Evolutionary conservation across 1,139 yeast genomes (phyloP).

Genomic region (Casaregolazyma suthepensis): DNA sequence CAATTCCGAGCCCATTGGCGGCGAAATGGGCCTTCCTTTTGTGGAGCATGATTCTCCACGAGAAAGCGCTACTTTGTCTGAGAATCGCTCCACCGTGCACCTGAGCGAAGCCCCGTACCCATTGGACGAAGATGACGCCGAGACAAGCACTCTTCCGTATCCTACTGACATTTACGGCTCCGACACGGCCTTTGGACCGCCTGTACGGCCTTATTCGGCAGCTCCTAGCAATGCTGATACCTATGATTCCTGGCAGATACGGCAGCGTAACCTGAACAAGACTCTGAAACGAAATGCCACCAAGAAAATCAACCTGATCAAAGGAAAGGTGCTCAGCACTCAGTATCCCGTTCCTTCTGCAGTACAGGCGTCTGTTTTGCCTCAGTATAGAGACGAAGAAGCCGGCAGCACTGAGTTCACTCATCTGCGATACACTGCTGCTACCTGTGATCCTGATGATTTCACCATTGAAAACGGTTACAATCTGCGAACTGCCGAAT

Average conservation of each 20-base stretch:
- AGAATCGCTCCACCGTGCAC: background rate
- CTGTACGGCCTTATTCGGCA: slow-evolving; percentile 18
- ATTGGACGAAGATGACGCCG: slow-evolving; percentile 12
- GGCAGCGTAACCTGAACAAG: slow-evolving; percentile 19
- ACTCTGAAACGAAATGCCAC: slow-evolving; percentile 31
- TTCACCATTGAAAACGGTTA: slow-evolving; percentile 63
- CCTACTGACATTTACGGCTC: slow-evolving; percentile 7
- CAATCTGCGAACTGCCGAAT: slow-evolving; percentile 64
- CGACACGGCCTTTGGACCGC: background rate
- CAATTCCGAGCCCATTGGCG: slow-evolving; percentile 26
- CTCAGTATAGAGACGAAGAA: slow-evolving; percentile 58
- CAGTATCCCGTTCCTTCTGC: slow-evolving; percentile 75
- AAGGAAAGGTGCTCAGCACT: slow-evolving; percentile 65
- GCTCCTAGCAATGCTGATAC: slow-evolving; percentile 18
- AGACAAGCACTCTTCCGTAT: background rate
- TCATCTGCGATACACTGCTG: slow-evolving; percentile 71
- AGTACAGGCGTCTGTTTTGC: slow-evolving; percentile 51
- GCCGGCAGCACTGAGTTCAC: slow-evolving; percentile 58
- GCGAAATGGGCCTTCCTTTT: slow-evolving; percentile 24
- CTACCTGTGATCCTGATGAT: slow-evolving; percentile 76
- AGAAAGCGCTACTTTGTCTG: background rate
- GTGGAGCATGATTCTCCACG: slow-evolving; percentile 4
- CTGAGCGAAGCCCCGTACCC: slow-evolving; percentile 12
- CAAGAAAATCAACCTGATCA: slow-evolving; percentile 56
- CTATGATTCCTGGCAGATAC: slow-evolving; percentile 22